These are phyloP conservation scores for Diplosphaera chodatii DNA, from an alignment of 139 green algal genomes.

Conservation along the genomic window DNA sequence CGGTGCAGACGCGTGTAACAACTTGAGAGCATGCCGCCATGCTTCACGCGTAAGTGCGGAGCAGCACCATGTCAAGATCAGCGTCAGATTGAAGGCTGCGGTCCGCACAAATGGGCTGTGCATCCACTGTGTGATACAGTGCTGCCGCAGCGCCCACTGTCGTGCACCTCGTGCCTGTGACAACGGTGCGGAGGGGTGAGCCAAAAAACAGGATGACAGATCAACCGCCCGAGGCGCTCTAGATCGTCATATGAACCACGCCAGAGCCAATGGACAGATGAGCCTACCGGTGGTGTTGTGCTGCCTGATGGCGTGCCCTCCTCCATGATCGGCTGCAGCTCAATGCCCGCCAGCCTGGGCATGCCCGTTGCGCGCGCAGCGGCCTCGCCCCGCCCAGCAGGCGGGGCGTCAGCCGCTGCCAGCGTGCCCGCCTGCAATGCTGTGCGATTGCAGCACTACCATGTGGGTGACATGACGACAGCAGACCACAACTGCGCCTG, in stretches of 20 bases:
- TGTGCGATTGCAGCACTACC: too few species aligned
- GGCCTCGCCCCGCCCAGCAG: background rate
- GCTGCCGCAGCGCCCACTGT: background rate
- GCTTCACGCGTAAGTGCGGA: background rate
- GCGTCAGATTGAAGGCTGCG: slow-evolving; percentile 9
- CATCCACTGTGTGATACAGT: background rate
- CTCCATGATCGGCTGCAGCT: slow-evolving; percentile 18
- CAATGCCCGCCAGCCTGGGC: background rate
- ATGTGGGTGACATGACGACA: too few species aligned
- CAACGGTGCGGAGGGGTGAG: too few species aligned
- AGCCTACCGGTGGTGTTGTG: too few species aligned
- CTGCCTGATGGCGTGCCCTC: background rate
- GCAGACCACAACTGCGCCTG: too few species aligned
- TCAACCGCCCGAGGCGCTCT: too few species aligned
- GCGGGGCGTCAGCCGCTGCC: too few species aligned
- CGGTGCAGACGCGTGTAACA: background rate
- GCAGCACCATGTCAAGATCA: slow-evolving; percentile 19
- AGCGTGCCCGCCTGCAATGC: background rate
- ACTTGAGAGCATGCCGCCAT: background rate
- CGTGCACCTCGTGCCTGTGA: background rate
- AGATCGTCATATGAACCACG: too few species aligned
- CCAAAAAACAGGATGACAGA: too few species aligned
- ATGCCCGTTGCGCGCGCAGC: background rate
- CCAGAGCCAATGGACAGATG: background rate
- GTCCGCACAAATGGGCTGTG: slow-evolving; percentile 10